Evolutionary conservation across 768 basidiomycete species (phyloP).

Genomic region (Rhodotorula kratochvilovae): DNA sequence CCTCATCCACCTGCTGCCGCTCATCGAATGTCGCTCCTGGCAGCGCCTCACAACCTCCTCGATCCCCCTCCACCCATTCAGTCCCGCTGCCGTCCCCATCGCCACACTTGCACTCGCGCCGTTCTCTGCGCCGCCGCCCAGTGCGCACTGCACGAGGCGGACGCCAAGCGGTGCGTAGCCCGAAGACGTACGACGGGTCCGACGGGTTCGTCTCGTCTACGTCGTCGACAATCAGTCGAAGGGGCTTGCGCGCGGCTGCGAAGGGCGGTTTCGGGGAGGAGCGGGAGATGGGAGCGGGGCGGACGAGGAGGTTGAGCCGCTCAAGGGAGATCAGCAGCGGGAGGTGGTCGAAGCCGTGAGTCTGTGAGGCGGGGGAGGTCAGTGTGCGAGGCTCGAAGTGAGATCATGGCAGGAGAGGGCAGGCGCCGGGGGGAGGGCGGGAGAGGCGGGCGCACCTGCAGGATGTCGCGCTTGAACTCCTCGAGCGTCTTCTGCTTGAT

Average conservation of each 20-base stretch:
- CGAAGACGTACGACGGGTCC: conserved; percentile 92
- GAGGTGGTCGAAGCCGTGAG: conserved; percentile 60
- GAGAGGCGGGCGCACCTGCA: conserved; percentile 69
- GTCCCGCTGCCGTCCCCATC: conserved; percentile 55
- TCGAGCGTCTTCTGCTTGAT: conserved; percentile 83
- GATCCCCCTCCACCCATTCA: conserved; percentile 95
- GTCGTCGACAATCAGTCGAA: conserved; percentile 86
- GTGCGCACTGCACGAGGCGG: conserved; percentile 81
- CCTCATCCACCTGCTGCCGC: conserved; percentile 45
- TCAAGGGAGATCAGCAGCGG: conserved; percentile 51
- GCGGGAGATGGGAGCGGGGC: conserved; percentile 54
- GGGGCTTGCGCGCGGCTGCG: conserved; percentile 65
- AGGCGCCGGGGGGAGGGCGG: too few relatives aligned
- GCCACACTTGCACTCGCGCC: conserved; percentile 50
- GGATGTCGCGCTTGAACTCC: conserved; percentile 80
- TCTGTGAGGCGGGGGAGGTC: conserved; percentile 58
- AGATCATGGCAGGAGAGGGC: too few relatives aligned
- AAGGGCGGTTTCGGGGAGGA: conserved; percentile 66
- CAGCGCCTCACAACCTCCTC: conserved; percentile 77
- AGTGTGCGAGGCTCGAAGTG: too few relatives aligned
- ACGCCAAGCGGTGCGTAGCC: conserved; percentile 93
- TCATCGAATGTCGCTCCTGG: conserved; percentile 85
- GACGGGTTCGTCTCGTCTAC: conserved; percentile 65
- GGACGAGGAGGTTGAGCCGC: conserved; percentile 53
- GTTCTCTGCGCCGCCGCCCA: conserved; percentile 6